Evolutionary conservation across 1,139 yeast species (phyloP).

Genomic region (Diutina pseudorugosa): DNA sequence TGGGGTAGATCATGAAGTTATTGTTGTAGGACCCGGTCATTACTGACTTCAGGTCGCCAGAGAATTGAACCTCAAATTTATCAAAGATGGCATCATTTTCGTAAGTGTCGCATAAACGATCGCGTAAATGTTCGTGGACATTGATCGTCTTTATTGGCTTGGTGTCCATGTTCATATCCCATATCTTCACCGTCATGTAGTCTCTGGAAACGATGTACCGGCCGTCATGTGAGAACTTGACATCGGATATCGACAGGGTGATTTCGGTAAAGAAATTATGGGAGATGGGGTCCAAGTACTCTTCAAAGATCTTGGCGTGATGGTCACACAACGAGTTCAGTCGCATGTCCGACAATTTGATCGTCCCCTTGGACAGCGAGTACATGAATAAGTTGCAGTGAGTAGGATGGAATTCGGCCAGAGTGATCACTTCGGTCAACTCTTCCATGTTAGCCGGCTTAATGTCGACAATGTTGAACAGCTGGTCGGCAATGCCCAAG

Average conservation of each 20-base stretch:
- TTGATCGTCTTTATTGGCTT: slow-evolving; percentile 90
- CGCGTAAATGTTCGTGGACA: slow-evolving; percentile 91
- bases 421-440: slow-evolving; percentile 94
- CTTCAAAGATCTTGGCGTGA: slow-evolving; percentile 85
- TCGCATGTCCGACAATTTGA: slow-evolving; percentile 94
- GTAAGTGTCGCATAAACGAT: slow-evolving; percentile 89
- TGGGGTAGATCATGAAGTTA: slow-evolving; percentile 93
- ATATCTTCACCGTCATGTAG: slow-evolving; percentile 92
- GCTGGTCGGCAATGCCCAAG: slow-evolving; percentile 85
- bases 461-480: slow-evolving; percentile 93
- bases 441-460: slow-evolving; percentile 99
- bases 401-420: slow-evolving; percentile 91
- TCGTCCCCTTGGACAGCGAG: slow-evolving; percentile 93
- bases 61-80: slow-evolving; percentile 91
- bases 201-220: slow-evolving; percentile 91
- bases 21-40: slow-evolving; percentile 98
- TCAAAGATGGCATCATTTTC: slow-evolving; percentile 98
- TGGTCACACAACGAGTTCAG: slow-evolving; percentile 88
- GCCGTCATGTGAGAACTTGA: slow-evolving; percentile 86
- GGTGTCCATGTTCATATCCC: slow-evolving; percentile 97
- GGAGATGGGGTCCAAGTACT: slow-evolving; percentile 82
- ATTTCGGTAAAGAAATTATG: slow-evolving; percentile 97
- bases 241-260: slow-evolving; percentile 89
- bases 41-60: slow-evolving; percentile 85
- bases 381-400: slow-evolving; percentile 93